A percentile compares a stretch with the other conserved stretches of the same genome.
phyloP scores from a whole-genome alignment of 257 asterid species.

The Jaltomata sinuosa region DNA sequence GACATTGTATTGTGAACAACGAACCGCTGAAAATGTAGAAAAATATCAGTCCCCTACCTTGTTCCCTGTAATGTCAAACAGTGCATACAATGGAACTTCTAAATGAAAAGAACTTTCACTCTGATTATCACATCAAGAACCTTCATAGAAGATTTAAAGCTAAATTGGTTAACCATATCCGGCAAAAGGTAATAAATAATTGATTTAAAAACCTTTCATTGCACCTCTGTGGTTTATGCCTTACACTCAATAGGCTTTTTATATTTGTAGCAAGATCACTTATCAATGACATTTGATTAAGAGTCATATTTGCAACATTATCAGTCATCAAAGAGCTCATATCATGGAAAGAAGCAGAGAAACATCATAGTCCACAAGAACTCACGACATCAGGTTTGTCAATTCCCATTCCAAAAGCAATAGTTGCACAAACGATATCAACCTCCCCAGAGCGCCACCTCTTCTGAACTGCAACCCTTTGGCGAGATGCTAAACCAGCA shows the following conservation, averaged over 20 bases:
- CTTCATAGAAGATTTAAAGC: neutral
- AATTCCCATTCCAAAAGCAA: slow-evolving; percentile 99
- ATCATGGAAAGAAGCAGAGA: neutral
- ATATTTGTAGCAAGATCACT: neutral
- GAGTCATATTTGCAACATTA: neutral
- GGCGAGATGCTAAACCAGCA: slow-evolving; percentile 90
- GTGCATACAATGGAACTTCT: neutral
- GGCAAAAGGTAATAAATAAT: neutral
- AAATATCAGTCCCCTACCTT: neutral
- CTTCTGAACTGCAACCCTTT: slow-evolving; percentile 76
- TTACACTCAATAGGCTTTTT: neutral
- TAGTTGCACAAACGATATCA: slow-evolving; percentile 90
- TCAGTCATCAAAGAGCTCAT: neutral
- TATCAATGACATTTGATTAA: neutral
- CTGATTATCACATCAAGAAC: neutral
- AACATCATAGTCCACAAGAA: slow-evolving; percentile 3
- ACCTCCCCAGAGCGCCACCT: slow-evolving; percentile 89
- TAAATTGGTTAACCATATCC: neutral
- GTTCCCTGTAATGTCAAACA: neutral
- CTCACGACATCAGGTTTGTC: slow-evolving; percentile 99
- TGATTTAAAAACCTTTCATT: neutral
- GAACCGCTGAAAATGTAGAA: slow-evolving; percentile 55
- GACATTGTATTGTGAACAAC: slow-evolving; percentile 93
- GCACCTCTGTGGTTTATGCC: neutral
- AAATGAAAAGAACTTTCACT: neutral